Evolutionary conservation across 768 basidiomycete species (phyloP).

Genomic region (Leccinum pellstonianum): DNA sequence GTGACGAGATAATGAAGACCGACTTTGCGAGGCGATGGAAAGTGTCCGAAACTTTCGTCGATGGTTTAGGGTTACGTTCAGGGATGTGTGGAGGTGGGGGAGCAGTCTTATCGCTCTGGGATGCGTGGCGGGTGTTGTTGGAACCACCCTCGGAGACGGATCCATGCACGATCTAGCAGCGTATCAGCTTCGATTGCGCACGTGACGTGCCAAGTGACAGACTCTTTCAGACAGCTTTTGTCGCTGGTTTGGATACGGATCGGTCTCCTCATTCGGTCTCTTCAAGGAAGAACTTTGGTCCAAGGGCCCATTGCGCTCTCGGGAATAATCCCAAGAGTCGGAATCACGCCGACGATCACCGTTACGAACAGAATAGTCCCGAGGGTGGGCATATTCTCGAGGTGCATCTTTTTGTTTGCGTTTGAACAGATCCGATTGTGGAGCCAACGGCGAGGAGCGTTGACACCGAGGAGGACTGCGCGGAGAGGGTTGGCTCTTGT

Average conservation of each 20-base stretch:
- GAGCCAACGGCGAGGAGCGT: constrained; percentile 38
- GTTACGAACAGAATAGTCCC: constrained; percentile 20
- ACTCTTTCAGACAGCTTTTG: constrained; percentile 28
- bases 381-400: constrained; percentile 23
- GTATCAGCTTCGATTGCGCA: constrained; percentile 10
- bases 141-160: constrained; percentile 8
- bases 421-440: constrained; percentile 46
- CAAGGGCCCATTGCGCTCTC: constrained; percentile 18
- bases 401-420: constrained; percentile 25
- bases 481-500: constrained; percentile 19
- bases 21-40: constrained; percentile 43
- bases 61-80: constrained; percentile 8
- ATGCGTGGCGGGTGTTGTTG: constrained; percentile 4
- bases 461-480: constrained; percentile 19
- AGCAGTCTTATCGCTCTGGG: constrained; percentile 9
- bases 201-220: constrained; percentile 11
- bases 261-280: constrained; percentile 25
- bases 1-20: constrained; percentile 12
- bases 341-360: constrained; percentile 26
- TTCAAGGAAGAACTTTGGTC: constrained; percentile 24
- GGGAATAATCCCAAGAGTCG: constrained; percentile 22
- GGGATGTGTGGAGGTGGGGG: neutral
- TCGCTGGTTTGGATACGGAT: constrained; percentile 30
- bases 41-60: constrained; percentile 23
- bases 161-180: constrained; percentile 13